Percentiles rank a stretch among this genome's conserved stretches.
Evolutionary conservation across 176 grass and related monocot genomes (phyloP).

Genomic region (Hyparrhenia diplandra): DNA sequence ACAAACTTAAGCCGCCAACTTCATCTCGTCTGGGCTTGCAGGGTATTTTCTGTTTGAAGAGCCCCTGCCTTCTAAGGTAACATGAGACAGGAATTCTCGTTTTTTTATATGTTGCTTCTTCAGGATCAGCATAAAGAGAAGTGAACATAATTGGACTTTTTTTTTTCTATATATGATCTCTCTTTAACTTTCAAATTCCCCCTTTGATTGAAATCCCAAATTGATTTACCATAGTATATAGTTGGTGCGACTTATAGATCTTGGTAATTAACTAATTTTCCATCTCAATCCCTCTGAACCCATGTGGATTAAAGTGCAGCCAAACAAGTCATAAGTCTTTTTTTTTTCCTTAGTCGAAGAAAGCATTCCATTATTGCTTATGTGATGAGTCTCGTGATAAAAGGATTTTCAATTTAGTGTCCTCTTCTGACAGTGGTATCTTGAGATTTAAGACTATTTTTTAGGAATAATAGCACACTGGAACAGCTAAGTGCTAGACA

Average conservation of each 20-base stretch:
- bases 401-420: neutral
- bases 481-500: neutral
- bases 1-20: constrained; percentile 89
- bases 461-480: neutral
- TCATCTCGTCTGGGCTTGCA: constrained; percentile 81
- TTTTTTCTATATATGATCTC: neutral
- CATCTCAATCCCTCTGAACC: too few species aligned
- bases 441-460: neutral
- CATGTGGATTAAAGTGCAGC: too few species aligned
- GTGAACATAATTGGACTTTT: neutral
- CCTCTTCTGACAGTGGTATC: neutral
- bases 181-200: neutral
- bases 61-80: constrained; percentile 75
- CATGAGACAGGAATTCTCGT: constrained; percentile 1
- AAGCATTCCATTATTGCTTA: neutral
- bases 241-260: neutral
- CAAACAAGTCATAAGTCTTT: too few species aligned
- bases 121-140: neutral
- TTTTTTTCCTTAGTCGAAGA: neutral
- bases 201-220: neutral
- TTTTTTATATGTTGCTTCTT: neutral
- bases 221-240: neutral
- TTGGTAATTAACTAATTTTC: neutral
- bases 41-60: constrained; percentile 83
- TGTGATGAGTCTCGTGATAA: neutral